Evolutionary conservation across 257 asterid species (phyloP), one percentile per base, ranked within the genome.

Genomic region (Sherardia arvensis): DNA sequence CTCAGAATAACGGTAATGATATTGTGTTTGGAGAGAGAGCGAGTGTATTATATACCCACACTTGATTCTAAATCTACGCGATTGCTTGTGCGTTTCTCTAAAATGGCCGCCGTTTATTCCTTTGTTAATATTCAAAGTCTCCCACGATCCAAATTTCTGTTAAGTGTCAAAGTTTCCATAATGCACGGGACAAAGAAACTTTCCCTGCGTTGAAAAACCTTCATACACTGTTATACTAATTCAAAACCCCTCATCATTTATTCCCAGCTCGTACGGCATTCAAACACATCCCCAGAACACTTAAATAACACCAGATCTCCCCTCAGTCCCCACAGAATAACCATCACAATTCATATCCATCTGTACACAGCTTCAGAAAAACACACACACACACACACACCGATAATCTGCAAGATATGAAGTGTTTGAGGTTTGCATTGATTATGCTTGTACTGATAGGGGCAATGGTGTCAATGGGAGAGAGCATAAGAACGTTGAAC

Each of bases 401-500:
- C n/a, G n/a, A 17, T 23, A 12, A 26, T 22, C 14, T 21, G 1
- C 17, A 15, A 4, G 25, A 49, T n/a, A n/a, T 49, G 56, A 25
- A 9, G 66, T 56, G 55, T 10, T 64, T 26, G 65, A 73, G 68
- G 60, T 48, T 66, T 58, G 81, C 7, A 61, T n/a, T 74, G 57
- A 18, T 80, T 18, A 0, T 80, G 12, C 3, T 83, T 5, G 25
- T 79, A 40, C 4, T 78, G 20, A 0, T 73, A 20, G 48, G 76
- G 34, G 23, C 48, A 34, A 69, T 11, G 14, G 72, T 18, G 58
- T 58, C 68, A 32, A 69, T 7, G 8, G 85, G 79, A 51, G 77
- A 79, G 36, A 43, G 83, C 68, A 28, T 53, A 33, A 74, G 95
- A 53, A 34, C 48, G 1, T 15, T 70, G 59, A 71, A 66, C 69